These are phyloP conservation scores for Tetrapisispora nanseiensis DNA, from an alignment of 805 yeast species.

Conservation along the genomic window DNA sequence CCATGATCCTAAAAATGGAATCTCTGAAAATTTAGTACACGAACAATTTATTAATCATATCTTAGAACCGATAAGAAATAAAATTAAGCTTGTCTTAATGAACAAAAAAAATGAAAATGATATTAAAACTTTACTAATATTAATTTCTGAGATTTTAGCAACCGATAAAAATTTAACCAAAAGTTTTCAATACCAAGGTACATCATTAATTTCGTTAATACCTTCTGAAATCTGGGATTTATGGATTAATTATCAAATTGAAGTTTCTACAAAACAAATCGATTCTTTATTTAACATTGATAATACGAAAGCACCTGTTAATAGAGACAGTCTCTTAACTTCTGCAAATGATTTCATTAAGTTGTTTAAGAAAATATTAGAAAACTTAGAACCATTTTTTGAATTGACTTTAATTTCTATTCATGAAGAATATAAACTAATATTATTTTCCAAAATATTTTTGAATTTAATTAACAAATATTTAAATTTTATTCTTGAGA, in stretches of 20 bases:
- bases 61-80: conserved; percentile 36
- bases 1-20: conserved; percentile 26
- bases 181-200: conserved; percentile 35
- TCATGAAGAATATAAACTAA: conserved; percentile 16
- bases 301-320: conserved; percentile 7
- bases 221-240: conserved; percentile 29
- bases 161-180: conserved; percentile 31
- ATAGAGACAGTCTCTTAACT: conserved; percentile 5
- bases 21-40: conserved; percentile 27
- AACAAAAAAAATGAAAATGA: conserved; percentile 31
- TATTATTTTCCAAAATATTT: conserved; percentile 22
- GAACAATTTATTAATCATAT: conserved; percentile 32
- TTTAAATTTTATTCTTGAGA: conserved; percentile 14
- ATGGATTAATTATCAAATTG: conserved; percentile 42
- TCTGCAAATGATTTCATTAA: conserved; percentile 34
- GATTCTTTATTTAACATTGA: conserved; percentile 31
- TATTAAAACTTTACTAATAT: conserved; percentile 30
- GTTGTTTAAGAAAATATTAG: conserved; percentile 37
- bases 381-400: conserved; percentile 32
- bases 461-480: conserved; percentile 18
- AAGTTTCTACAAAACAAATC: conserved; percentile 37
- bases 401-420: conserved; percentile 13
- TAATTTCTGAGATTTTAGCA: conserved; percentile 33
- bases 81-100: conserved; percentile 30
- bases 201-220: conserved; percentile 26